Percentiles rank a stretch among this genome's conserved stretches.
phyloP scores from a whole-genome alignment of 164 flowering plant species.

The Sedum album region DNA sequence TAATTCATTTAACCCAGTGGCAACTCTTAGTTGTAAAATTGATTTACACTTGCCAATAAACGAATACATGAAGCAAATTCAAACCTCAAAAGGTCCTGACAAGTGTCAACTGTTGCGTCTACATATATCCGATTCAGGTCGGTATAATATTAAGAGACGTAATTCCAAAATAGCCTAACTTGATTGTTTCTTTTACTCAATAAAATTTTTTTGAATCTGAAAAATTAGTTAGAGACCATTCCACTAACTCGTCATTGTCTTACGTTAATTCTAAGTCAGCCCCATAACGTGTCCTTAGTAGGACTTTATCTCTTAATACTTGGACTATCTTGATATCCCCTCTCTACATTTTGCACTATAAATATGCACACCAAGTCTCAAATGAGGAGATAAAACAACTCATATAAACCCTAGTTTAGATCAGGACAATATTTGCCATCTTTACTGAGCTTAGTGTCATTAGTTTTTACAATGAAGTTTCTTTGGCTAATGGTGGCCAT shows the following conservation, averaged over 20 bases:
- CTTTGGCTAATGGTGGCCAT: background rate
- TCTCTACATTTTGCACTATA: background rate
- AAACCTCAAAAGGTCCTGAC: too few species aligned
- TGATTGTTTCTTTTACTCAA: background rate
- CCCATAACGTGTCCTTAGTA: slow-evolving; percentile 1
- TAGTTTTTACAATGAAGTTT: background rate
- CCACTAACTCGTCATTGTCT: background rate
- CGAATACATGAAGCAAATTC: slow-evolving; percentile 4
- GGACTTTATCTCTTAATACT: background rate
- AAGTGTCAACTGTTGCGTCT: background rate
- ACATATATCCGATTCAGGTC: background rate
- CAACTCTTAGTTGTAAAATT: background rate
- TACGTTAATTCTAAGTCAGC: background rate
- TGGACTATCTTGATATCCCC: background rate
- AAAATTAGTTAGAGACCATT: background rate
- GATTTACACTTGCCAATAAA: background rate
- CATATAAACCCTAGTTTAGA: too few species aligned
- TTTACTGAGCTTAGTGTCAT: background rate
- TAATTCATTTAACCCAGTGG: background rate
- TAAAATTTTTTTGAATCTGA: background rate
- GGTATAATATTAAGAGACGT: background rate
- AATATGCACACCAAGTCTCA: background rate
- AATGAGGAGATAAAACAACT: background rate
- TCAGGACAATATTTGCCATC: background rate
- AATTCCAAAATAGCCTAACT: slow-evolving; percentile 4